Evolutionary conservation across 768 basidiomycete genomes (phyloP).

Genomic region (Dendrothele bispora): DNA sequence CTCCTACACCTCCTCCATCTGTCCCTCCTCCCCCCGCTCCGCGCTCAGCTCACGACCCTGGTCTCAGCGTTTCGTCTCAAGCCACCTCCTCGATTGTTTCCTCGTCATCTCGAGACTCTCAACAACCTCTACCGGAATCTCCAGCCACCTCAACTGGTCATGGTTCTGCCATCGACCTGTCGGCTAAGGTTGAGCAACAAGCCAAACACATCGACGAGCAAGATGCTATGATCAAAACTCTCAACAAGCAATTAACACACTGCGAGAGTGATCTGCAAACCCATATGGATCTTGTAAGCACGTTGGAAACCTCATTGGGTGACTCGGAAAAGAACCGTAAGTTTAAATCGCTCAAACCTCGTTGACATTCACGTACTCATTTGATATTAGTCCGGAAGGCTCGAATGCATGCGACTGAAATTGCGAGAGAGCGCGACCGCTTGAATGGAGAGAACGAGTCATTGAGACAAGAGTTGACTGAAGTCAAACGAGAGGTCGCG

Average conservation of each 20-base stretch:
- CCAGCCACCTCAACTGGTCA: slow-evolving; percentile 61
- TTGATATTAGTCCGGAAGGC: slow-evolving; percentile 76
- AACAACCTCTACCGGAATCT: slow-evolving; percentile 51
- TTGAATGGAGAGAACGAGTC: slow-evolving; percentile 63
- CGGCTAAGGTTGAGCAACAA: slow-evolving; percentile 67
- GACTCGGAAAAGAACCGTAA: slow-evolving; percentile 92
- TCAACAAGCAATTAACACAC: slow-evolving; percentile 92
- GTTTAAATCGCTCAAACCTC: slow-evolving; percentile 30
- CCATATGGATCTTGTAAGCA: slow-evolving; percentile 86
- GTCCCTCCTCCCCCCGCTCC: slow-evolving; percentile 85
- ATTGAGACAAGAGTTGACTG: slow-evolving; percentile 71
- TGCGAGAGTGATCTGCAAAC: slow-evolving; percentile 90
- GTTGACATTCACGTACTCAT: slow-evolving; percentile 10
- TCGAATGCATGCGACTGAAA: slow-evolving; percentile 89
- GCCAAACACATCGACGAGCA: slow-evolving; percentile 78
- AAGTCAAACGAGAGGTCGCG: slow-evolving; percentile 78
- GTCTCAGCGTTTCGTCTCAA: slow-evolving; percentile 60
- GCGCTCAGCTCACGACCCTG: slow-evolving; percentile 44
- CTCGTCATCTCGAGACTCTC: slow-evolving; percentile 70
- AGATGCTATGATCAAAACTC: slow-evolving; percentile 87
- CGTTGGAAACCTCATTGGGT: slow-evolving; percentile 81
- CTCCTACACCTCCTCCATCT: slow-evolving; percentile 84
- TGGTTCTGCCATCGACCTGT: slow-evolving; percentile 35
- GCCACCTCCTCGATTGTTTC: slow-evolving; percentile 53
- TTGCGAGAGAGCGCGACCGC: slow-evolving; percentile 83